These are phyloP conservation scores for Tagetes erecta DNA, from an alignment of 129 eudicot species.

Conservation along the genomic window DNA sequence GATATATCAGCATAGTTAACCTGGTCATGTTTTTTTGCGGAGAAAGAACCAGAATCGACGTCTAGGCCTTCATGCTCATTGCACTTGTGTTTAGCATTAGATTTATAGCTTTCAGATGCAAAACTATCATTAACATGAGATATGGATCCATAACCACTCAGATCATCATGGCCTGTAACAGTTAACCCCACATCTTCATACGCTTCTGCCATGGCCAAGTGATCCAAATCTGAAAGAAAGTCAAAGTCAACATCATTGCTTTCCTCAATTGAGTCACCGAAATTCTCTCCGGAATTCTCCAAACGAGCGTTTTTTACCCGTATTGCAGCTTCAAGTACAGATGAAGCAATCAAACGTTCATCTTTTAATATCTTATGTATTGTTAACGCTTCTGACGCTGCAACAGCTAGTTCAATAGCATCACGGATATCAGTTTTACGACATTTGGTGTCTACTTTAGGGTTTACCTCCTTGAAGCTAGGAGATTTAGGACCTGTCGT, in stretches of 20 bases:
- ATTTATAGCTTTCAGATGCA: conserved; percentile 27
- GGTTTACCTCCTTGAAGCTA: conserved; percentile 20
- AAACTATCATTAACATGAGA: conserved; percentile 67
- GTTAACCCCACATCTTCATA: conserved; percentile 67
- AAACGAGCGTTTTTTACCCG: conserved; percentile 74
- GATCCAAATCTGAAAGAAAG: conserved; percentile 68
- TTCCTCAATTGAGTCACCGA: conserved; percentile 22
- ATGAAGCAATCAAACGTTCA: conserved; percentile 41
- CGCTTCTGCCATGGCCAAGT: conserved; percentile 63
- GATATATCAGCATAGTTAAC: not conserved
- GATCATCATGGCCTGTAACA: conserved; percentile 27
- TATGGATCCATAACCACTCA: conserved; percentile 28
- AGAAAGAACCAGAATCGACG: conserved; percentile 18
- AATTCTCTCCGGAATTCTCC: conserved; percentile 37
- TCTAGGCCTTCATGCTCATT: conserved; percentile 17
- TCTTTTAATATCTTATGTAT: conserved; percentile 55
- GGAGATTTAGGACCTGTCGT: conserved; percentile 18
- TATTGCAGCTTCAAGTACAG: conserved; percentile 77
- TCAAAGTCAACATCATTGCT: conserved; percentile 44
- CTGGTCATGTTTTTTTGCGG: conserved; percentile 19
- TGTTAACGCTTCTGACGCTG: conserved; percentile 80
- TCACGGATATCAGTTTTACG: conserved; percentile 40
- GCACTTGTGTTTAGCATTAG: conserved; percentile 26
- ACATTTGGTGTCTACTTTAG: conserved; percentile 31
- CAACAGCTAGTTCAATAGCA: conserved; percentile 72